A percentile compares a stretch with the other conserved stretches of the same genome.
Evolutionary conservation across 2,329 filamentous ascomycete species (phyloP).

Genomic region (Colletotrichum spinosum): DNA sequence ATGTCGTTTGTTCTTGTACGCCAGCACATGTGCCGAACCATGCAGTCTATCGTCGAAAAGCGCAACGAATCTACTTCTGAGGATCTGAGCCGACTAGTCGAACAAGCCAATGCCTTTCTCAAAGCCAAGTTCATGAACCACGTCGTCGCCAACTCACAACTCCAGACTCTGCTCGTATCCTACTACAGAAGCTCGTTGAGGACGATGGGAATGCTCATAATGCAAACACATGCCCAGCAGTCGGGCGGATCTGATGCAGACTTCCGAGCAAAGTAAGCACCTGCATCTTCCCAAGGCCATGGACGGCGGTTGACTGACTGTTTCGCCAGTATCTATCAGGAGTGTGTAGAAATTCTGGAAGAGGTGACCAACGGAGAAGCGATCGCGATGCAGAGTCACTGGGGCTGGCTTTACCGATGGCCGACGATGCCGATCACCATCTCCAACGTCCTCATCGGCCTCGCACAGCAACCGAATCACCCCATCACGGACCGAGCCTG

Average conservation of each 20-base stretch:
- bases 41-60: conserved; percentile 11
- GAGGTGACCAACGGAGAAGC: conserved; percentile 34
- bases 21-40: conserved; percentile 19
- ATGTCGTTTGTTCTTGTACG: conserved; percentile 38
- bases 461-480: conserved; percentile 35
- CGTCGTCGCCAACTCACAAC: conserved; percentile 2
- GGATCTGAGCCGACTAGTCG: conserved; percentile 22
- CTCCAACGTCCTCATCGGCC: conserved; percentile 33
- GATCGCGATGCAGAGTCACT: conserved; percentile 33
- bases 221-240: background rate
- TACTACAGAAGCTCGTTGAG: conserved; percentile 19
- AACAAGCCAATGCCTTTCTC: conserved; percentile 25
- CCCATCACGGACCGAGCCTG: conserved; percentile 36
- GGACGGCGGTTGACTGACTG: background rate
- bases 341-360: conserved; percentile 37
- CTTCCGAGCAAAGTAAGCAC: conserved; percentile 20
- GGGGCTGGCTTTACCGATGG: conserved; percentile 39
- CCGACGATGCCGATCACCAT: conserved; percentile 29
- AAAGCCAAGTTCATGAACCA: conserved; percentile 31
- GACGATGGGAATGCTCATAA: conserved; percentile 21
- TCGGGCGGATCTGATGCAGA: conserved; percentile 3
- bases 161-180: conserved; percentile 5
- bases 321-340: conserved; percentile 21
- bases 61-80: conserved; percentile 19
- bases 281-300: background rate